phyloP scores from a whole-genome alignment of 805 yeast genomes.

The Candida boleticola region DNA sequence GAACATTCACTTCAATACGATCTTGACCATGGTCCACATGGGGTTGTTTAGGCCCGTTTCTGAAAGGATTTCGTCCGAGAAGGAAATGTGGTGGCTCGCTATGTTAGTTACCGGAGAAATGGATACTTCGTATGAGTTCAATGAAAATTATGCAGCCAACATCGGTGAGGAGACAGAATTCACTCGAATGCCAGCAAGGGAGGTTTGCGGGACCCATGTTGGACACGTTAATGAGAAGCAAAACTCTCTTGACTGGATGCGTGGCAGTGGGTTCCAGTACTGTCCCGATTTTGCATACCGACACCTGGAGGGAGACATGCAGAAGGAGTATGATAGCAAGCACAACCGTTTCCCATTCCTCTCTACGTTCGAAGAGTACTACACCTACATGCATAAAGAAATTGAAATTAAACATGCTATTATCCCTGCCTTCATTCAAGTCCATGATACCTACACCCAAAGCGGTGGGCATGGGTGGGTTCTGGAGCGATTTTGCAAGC shows the following conservation, averaged over 20 bases:
- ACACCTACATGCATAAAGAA: neutral
- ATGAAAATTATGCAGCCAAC: slow-evolving; percentile 31
- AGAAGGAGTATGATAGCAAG: neutral
- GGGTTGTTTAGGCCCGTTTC: slow-evolving; percentile 20
- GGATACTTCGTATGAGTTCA: slow-evolving; percentile 25
- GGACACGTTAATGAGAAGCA: neutral
- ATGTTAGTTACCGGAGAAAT: slow-evolving; percentile 23
- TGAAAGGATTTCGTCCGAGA: slow-evolving; percentile 32
- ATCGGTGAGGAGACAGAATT: slow-evolving; percentile 26
- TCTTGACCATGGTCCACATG: slow-evolving; percentile 32
- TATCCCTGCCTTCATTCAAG: neutral
- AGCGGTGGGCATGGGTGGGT: neutral
- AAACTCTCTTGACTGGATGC: neutral
- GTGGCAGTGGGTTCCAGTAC: neutral
- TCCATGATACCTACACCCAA: neutral
- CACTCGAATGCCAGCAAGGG: slow-evolving; percentile 5
- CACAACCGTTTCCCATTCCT: neutral
- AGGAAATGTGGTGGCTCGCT: slow-evolving; percentile 36
- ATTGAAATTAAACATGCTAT: neutral
- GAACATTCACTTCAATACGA: slow-evolving; percentile 26
- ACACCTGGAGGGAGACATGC: neutral
- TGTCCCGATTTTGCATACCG: neutral
- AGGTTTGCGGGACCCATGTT: neutral
- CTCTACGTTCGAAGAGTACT: neutral
- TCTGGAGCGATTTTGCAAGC: neutral